phyloP scores from a whole-genome alignment of 2,329 filamentous ascomycete species.

The Colletotrichum lupini region DNA sequence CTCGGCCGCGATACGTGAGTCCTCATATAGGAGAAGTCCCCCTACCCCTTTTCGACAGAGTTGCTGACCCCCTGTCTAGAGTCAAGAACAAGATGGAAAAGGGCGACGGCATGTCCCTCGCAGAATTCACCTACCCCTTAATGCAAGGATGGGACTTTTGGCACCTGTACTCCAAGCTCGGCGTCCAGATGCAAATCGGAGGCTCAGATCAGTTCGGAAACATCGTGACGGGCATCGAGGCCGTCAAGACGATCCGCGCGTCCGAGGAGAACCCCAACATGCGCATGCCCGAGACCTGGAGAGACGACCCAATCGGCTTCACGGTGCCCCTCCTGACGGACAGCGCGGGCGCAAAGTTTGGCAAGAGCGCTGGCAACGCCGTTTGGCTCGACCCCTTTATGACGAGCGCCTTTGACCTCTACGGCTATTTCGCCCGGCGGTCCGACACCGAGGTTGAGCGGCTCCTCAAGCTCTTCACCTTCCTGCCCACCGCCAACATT shows the following conservation, averaged over 20 bases:
- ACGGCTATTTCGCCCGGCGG: constrained; percentile 88
- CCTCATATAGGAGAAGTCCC: not conserved
- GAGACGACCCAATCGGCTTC: constrained; percentile 79
- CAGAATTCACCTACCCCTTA: constrained; percentile 92
- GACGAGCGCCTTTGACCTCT: constrained; percentile 87
- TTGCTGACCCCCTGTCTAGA: constrained; percentile 39
- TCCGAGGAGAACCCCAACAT: constrained; percentile 59
- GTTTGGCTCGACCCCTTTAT: constrained; percentile 89
- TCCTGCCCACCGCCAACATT: constrained; percentile 80
- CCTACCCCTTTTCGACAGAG: not conserved
- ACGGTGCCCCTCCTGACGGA: constrained; percentile 93
- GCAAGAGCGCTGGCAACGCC: constrained; percentile 94
- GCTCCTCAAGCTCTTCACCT: constrained; percentile 91
- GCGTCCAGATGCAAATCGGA: constrained; percentile 88
- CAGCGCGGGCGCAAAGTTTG: constrained; percentile 87
- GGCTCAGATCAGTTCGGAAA: constrained; percentile 98
- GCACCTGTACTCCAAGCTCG: constrained; percentile 77
- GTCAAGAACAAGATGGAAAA: constrained; percentile 87
- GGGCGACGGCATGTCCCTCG: constrained; percentile 92
- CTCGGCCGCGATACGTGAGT: constrained; percentile 87
- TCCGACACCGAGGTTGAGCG: constrained; percentile 84
- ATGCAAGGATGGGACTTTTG: constrained; percentile 98
- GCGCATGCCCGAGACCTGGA: constrained; percentile 53
- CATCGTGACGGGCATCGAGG: constrained; percentile 89
- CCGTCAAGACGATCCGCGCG: constrained; percentile 79